Base-by-base conservation (phyloP, 2,329 filamentous ascomycete genomes). In the Venturia carpophila region DNA sequence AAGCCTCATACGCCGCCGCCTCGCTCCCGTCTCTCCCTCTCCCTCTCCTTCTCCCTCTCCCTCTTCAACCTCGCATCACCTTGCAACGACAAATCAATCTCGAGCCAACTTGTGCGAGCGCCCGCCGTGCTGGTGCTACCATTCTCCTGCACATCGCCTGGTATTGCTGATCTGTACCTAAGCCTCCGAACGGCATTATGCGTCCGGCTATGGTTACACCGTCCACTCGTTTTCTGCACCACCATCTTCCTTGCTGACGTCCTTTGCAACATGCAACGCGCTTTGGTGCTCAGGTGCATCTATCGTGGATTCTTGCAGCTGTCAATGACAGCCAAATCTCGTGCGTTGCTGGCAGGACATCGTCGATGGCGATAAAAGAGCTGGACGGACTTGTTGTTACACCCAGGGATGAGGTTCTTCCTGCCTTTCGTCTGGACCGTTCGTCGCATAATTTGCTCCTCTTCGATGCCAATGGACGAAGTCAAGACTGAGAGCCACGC, bases 281-380 rank as follows among this genome's bases (percentile, higher is more conserved):
- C 19, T 19, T 9, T 37, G 19, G 52, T 58, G 52, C 19, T 58
- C 27, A 37, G 15, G 52, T 58, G 52, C 5, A 37, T 58, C 52
- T 58, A 58, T 58, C 52, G 52, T 58, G 52, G 52, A n/a, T 58
- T 58, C 52, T 37, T 58, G 52, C 52, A 58, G 52, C 15, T 58
- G 60, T 61, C 60, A 42, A 61, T 24, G n/a, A 61, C 42, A 37
- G 60, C 39, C 21, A 61, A 61, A 61, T 61, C 37, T 39, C 60
- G 37, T 61, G 60, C 60, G n/a, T 34, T 17, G 39, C 30, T 30
- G 60, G 19, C 6, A 19, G 60, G 10, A 58, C 37, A 37, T 58
- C 27, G 30, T 37, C 30, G 13, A 37, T 58, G 52, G 52, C 10
- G 52, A 58, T 58, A 58, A 58, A 37, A 58, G 52, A 58, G 52